A percentile compares a stretch with the other conserved stretches of the same genome.
Conservation (phyloP, 2,329 filamentous ascomycete species). For the Fusarium sp. region DNA sequence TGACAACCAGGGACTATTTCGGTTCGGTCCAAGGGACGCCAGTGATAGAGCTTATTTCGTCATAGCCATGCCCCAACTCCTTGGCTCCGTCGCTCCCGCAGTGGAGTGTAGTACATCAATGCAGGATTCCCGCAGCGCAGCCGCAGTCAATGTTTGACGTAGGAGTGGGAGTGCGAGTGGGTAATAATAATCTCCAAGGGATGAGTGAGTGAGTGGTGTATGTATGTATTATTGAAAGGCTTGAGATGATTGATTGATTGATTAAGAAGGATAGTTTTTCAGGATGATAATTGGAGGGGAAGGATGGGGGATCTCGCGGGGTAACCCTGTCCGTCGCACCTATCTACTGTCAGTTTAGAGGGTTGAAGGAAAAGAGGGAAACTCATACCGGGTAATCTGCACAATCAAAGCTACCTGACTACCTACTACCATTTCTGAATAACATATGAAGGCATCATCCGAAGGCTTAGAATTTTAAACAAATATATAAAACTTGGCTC, state of each 20-base stretch:
- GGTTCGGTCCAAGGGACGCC: slow-evolving; percentile 46
- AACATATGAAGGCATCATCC: too few relatives aligned
- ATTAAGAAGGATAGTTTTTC: not conserved
- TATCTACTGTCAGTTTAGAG: not conserved
- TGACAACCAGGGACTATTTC: slow-evolving; percentile 30
- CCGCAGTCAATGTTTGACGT: not conserved
- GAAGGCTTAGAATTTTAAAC: too few relatives aligned
- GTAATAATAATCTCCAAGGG: not conserved
- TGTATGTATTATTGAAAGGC: not conserved
- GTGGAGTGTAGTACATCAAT: slow-evolving; percentile 25
- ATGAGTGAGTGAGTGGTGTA: not conserved
- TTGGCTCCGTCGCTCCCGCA: slow-evolving; percentile 35
- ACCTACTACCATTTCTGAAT: too few relatives aligned
- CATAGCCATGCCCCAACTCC: slow-evolving; percentile 27
- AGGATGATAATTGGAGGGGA: slow-evolving; percentile 12
- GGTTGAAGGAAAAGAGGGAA: too few relatives aligned
- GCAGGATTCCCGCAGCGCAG: slow-evolving; percentile 2
- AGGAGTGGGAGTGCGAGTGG: not conserved
- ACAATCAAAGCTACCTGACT: too few relatives aligned
- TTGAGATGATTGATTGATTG: not conserved
- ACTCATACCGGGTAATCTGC: too few relatives aligned
- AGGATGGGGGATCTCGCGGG: slow-evolving; percentile 28
- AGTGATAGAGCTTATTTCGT: slow-evolving; percentile 35
- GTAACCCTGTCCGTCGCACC: slow-evolving; percentile 26
- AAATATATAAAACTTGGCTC: too few relatives aligned